Conservation (phyloP, 805 yeast species). For the Danielozyma ontarioensis region DNA sequence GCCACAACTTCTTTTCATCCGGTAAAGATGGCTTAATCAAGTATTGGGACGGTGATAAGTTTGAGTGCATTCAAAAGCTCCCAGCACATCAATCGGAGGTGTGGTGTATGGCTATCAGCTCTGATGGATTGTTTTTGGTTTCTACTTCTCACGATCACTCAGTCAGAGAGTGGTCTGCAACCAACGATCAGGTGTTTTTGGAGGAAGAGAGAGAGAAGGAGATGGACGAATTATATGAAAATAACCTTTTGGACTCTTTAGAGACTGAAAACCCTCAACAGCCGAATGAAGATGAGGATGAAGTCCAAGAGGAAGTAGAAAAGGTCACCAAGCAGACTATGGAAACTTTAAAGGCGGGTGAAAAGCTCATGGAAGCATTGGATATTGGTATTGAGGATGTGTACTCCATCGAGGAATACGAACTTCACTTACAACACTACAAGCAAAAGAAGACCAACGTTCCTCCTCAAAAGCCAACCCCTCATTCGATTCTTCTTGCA, state of each 20-base stretch:
- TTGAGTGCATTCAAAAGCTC: constrained; percentile 85
- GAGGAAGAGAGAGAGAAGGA: constrained; percentile 97
- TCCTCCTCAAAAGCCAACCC: constrained; percentile 56
- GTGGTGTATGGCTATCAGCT: constrained; percentile 83
- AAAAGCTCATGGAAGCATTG: constrained; percentile 83
- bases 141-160: constrained; percentile 92
- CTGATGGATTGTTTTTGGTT: constrained; percentile 64
- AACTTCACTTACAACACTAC: constrained; percentile 30
- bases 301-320: constrained; percentile 48
- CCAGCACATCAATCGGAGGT: constrained; percentile 86
- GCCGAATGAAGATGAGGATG: constrained; percentile 32
- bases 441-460: constrained; percentile 39
- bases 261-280: constrained; percentile 45
- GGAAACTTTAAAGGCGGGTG: constrained; percentile 94
- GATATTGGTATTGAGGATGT: constrained; percentile 76
- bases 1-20: constrained; percentile 84
- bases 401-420: constrained; percentile 49
- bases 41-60: constrained; percentile 98
- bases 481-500: constrained; percentile 71
- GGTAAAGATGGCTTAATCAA: constrained; percentile 87
- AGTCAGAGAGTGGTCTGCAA: constrained; percentile 87
- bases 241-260: constrained; percentile 65
- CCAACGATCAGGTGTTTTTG: constrained; percentile 91
- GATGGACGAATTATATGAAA: constrained; percentile 86
- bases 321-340: constrained; percentile 76